Conservation (phyloP, 2,329 filamentous ascomycete species). For the Sporothrix luriei region DNA sequence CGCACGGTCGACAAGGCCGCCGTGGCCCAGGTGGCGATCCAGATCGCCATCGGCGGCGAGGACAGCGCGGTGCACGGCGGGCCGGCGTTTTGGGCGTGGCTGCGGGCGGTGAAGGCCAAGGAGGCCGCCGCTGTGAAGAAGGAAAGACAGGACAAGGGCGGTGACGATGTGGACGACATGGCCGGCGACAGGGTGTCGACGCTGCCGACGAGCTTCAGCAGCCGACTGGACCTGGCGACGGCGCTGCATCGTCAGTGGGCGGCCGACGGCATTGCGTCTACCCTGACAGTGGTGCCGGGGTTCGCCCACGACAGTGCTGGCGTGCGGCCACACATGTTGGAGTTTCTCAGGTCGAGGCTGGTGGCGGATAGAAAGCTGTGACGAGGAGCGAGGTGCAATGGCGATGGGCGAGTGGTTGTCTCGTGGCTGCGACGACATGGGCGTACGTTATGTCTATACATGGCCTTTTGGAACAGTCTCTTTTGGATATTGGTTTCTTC, state of each 20-base stretch:
- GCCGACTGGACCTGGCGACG: not conserved
- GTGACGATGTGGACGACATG: not conserved
- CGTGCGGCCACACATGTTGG: conserved; percentile 12
- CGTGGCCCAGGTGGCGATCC: not conserved
- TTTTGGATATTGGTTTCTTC: no score
- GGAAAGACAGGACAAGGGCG: not conserved
- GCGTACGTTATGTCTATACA: no score
- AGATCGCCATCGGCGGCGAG: conserved; percentile 10
- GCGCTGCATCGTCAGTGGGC: conserved; percentile 11
- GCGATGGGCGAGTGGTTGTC: no score
- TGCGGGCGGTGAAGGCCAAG: conserved; percentile 14
- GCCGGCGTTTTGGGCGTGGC: conserved; percentile 12
- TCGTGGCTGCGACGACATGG: no score
- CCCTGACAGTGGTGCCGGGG: not conserved
- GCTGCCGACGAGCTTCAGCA: conserved; percentile 4
- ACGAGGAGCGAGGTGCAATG: not conserved
- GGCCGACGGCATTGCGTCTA: conserved; percentile 12
- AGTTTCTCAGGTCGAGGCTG: conserved; percentile 12
- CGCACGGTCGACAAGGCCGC: not conserved
- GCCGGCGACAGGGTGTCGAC: not conserved
- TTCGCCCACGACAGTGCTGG: conserved; percentile 2
- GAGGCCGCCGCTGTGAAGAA: not conserved
- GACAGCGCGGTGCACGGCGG: conserved; percentile 24
- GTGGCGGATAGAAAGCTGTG: conserved; percentile 3
- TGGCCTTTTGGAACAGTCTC: no score